Percentiles rank a stretch among this genome's conserved stretches.
These are phyloP conservation scores for Alternaria dauci DNA, from an alignment of 2,329 filamentous ascomycete genomes.

Conservation along the genomic window DNA sequence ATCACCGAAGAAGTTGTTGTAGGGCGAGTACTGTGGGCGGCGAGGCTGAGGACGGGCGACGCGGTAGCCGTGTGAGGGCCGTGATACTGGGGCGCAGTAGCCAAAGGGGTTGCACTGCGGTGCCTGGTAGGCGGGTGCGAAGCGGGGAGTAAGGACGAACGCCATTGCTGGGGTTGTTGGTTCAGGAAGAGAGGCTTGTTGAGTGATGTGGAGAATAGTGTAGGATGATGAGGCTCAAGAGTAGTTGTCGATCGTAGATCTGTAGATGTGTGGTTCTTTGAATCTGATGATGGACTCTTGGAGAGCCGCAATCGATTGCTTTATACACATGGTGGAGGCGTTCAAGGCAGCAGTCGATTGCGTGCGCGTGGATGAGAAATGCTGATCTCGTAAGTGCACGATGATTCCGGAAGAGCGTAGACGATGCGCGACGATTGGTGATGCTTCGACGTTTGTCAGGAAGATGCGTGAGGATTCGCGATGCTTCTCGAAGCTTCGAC, in stretches of 20 bases:
- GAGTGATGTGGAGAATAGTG: constrained; percentile 13
- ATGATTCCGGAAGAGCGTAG: constrained; percentile 39
- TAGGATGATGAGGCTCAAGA: constrained; percentile 25
- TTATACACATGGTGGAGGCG: constrained; percentile 45
- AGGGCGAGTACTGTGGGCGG: constrained; percentile 36
- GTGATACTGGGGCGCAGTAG: constrained; percentile 33
- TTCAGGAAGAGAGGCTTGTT: constrained; percentile 4
- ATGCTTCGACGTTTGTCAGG: constrained; percentile 35
- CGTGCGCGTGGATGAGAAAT: constrained; percentile 40
- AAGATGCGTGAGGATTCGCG: constrained; percentile 34
- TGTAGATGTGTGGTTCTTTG: constrained; percentile 31
- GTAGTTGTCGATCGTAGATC: constrained; percentile 33
- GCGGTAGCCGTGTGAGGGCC: constrained; percentile 31
- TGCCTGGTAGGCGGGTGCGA: constrained; percentile 41
- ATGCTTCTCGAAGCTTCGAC: constrained; percentile 35
- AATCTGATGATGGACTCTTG: constrained; percentile 36
- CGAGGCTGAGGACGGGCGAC: constrained; percentile 25
- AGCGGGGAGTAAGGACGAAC: constrained; percentile 45
- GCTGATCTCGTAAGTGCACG: constrained; percentile 35
- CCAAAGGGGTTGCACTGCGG: constrained; percentile 41
- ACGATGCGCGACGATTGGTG: constrained; percentile 33
- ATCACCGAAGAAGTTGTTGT: constrained; percentile 44
- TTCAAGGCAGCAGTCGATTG: constrained; percentile 37
- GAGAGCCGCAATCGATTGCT: constrained; percentile 22
- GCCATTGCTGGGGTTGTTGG: constrained; percentile 37